A percentile compares a stretch with the other conserved stretches of the same genome.
Conservation (phyloP, 2,329 filamentous ascomycete genomes). For the Blastomyces parvus region DNA sequence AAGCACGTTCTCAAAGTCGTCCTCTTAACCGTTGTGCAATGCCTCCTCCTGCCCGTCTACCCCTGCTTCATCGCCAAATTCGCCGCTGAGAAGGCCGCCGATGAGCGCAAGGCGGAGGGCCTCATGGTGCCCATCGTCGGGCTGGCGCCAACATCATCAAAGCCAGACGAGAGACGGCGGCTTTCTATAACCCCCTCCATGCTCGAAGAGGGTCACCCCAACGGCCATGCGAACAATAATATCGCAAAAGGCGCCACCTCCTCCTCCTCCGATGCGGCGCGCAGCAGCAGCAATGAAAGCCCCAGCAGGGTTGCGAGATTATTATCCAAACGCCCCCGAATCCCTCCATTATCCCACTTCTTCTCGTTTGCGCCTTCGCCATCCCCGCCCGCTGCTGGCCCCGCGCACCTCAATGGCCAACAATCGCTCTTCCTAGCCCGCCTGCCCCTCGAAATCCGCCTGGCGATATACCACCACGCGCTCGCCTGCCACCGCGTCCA, state of each 20-base stretch:
- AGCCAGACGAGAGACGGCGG: not conserved
- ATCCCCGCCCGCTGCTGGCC: not conserved
- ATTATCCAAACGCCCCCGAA: not conserved
- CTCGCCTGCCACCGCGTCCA: not conserved
- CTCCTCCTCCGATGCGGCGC: no score
- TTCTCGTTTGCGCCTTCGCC: not conserved
- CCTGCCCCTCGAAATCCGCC: not conserved
- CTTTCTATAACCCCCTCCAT: not conserved
- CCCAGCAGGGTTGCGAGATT: not conserved
- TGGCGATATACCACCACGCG: not conserved
- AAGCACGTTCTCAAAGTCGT: not conserved
- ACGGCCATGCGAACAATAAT: not conserved
- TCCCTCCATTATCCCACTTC: not conserved
- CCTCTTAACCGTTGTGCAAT: not conserved
- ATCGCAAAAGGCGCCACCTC: no score
- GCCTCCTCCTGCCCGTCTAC: not conserved
- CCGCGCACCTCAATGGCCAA: not conserved
- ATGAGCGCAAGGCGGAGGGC: not conserved
- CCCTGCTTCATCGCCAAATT: not conserved
- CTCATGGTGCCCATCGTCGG: not conserved
- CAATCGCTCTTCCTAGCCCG: not conserved
- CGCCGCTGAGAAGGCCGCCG: not conserved
- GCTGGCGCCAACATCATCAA: not conserved
- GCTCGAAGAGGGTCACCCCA: not conserved
- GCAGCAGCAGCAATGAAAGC: no score